Percentiles rank a stretch among this genome's conserved stretches.
Conservation (phyloP, 305 asterid genomes). For the Fraxinus platypoda region DNA sequence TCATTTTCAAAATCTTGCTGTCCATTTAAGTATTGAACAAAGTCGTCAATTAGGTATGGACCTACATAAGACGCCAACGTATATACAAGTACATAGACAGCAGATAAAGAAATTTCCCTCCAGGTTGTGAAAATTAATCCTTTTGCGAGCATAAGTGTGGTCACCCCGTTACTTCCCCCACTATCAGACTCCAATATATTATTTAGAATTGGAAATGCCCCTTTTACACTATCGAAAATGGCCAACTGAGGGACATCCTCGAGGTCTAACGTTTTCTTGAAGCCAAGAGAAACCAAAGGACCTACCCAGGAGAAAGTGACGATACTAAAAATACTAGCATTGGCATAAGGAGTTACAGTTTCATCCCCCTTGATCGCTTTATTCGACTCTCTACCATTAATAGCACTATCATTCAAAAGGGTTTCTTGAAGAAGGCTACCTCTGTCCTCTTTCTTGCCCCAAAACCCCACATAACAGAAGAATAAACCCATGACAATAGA, state of each 20-base stretch:
- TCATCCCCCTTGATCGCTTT: not conserved
- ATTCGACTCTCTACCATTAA: not conserved
- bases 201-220: conserved; percentile 43
- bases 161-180: conserved; percentile 38
- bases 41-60: not conserved
- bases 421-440: not conserved
- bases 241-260: conserved; percentile 89
- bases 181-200: conserved; percentile 23
- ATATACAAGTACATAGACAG: not conserved
- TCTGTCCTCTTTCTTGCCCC: conserved; percentile 34
- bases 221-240: conserved; percentile 53
- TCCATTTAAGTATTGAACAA: not conserved
- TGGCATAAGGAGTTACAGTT: not conserved
- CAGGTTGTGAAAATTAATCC: conserved; percentile 49
- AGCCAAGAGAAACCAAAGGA: conserved; percentile 64
- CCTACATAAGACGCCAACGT: not conserved
- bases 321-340: not conserved
- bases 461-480: conserved; percentile 54
- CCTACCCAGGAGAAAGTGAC: conserved; percentile 75
- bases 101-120: not conserved
- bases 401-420: not conserved
- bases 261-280: conserved; percentile 64
- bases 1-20: not conserved
- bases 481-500: conserved; percentile 42
- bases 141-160: conserved; percentile 60